phyloP scores from a whole-genome alignment of 768 basidiomycete genomes.

The Mrakia frigida region DNA sequence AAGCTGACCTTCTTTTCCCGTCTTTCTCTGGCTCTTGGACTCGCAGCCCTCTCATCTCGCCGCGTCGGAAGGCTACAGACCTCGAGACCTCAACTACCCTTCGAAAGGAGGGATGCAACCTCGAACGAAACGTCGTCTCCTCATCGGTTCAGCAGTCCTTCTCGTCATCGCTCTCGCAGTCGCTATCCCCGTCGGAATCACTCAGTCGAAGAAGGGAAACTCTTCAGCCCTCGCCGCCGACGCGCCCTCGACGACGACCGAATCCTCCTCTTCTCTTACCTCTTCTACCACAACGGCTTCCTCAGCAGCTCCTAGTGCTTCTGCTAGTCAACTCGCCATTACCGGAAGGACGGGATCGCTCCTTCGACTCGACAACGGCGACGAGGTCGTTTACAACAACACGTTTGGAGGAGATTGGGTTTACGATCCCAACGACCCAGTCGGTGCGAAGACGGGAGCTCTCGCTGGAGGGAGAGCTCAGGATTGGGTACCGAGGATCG shows the following conservation, averaged over 20 bases:
- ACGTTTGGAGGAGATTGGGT: constrained; percentile 84
- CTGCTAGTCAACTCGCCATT: constrained; percentile 49
- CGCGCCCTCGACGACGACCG: neutral
- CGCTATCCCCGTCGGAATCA: constrained; percentile 57
- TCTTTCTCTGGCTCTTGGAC: neutral
- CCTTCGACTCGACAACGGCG: constrained; percentile 73
- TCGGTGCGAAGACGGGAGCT: constrained; percentile 48
- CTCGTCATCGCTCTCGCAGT: constrained; percentile 40
- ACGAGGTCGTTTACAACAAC: constrained; percentile 72
- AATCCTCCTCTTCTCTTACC: neutral
- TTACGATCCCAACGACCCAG: constrained; percentile 73
- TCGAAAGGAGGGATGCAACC: neutral
- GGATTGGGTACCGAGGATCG: constrained; percentile 71
- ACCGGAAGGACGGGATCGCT: constrained; percentile 70
- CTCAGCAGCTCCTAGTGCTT: constrained; percentile 30
- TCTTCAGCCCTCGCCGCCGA: constrained; percentile 31
- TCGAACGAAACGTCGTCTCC: constrained; percentile 12
- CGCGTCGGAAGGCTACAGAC: neutral
- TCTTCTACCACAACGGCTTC: constrained; percentile 15
- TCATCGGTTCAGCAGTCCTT: constrained; percentile 18
- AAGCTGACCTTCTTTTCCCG: too few relatives aligned
- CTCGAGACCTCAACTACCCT: neutral
- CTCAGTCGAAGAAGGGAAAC: constrained; percentile 38
- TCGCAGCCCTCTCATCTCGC: neutral
- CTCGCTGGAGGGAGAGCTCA: neutral